phyloP scores from a whole-genome alignment of 1,284 basidiomycete genomes.

The Leccinum fallax region DNA sequence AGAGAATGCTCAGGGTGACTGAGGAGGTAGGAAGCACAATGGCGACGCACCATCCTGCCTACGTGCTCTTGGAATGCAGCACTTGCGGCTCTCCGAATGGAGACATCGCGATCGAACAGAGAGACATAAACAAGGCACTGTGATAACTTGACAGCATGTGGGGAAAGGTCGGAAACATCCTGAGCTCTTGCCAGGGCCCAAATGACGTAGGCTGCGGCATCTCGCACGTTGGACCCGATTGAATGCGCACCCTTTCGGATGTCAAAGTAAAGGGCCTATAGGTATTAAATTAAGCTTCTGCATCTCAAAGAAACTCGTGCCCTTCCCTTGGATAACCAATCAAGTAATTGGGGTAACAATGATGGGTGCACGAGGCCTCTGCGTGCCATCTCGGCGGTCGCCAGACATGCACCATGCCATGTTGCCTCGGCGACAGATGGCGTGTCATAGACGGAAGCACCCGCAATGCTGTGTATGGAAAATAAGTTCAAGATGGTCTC shows the following conservation, averaged over 20 bases:
- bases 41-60: constrained; percentile 77
- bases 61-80: constrained; percentile 98
- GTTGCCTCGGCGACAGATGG: constrained; percentile 79
- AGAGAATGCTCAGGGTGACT: constrained; percentile 15
- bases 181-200: constrained; percentile 92
- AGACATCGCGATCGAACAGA: constrained; percentile 91
- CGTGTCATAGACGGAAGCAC: constrained; percentile 68
- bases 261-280: constrained; percentile 89
- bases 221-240: constrained; percentile 92
- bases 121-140: constrained; percentile 76
- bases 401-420: constrained; percentile 95
- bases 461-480: constrained; percentile 64
- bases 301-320: constrained; percentile 9
- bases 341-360: constrained; percentile 63
- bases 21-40: constrained; percentile 9
- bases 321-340: constrained; percentile 79
- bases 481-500: constrained; percentile 75
- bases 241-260: constrained; percentile 90
- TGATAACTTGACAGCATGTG: constrained; percentile 69
- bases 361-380: constrained; percentile 68
- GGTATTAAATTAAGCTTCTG: constrained; percentile 13
- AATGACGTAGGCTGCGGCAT: constrained; percentile 92
- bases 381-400: constrained; percentile 90
- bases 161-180: constrained; percentile 57
- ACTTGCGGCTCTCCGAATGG: constrained; percentile 95